Percentiles rank a stretch among this genome's conserved stretches.
Evolutionary conservation across 1,284 basidiomycete species (phyloP).

Genomic region (Ceratobasidium sp.): DNA sequence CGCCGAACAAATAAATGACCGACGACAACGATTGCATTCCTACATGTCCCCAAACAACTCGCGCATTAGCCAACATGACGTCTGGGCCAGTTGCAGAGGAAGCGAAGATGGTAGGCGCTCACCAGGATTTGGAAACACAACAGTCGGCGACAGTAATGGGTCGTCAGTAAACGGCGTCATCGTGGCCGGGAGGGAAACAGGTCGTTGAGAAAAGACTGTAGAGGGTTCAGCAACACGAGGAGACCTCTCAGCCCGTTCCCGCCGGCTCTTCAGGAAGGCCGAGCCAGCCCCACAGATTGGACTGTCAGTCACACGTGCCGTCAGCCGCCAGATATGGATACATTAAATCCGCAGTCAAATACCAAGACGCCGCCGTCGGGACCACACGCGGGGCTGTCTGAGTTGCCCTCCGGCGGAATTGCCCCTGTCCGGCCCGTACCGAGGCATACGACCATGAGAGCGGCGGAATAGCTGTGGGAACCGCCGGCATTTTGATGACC

Average conservation of each 20-base stretch:
- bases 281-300: background rate
- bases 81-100: background rate
- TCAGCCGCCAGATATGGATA: conserved; percentile 22
- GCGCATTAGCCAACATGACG: conserved; percentile 25
- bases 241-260: conserved; percentile 1
- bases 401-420: no score
- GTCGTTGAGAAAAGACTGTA: conserved; percentile 34
- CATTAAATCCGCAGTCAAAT: conserved; percentile 31
- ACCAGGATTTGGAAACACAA: conserved; percentile 43
- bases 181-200: background rate
- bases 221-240: conserved; percentile 19
- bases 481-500: conserved; percentile 6
- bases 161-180: conserved; percentile 36
- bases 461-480: background rate
- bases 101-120: background rate
- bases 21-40: conserved; percentile 46
- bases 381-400: no score
- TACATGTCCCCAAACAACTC: background rate
- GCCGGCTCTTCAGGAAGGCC: conserved; percentile 31
- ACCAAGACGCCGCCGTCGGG: no score
- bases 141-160: conserved; percentile 26
- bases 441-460: conserved; percentile 4
- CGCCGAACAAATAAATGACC: conserved; percentile 47
- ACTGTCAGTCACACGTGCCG: conserved; percentile 40
- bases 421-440: background rate